Evolutionary conservation across 1,284 basidiomycete genomes (phyloP), one percentile per base, ranked within the genome.

Genomic region (Irpex sp.): DNA sequence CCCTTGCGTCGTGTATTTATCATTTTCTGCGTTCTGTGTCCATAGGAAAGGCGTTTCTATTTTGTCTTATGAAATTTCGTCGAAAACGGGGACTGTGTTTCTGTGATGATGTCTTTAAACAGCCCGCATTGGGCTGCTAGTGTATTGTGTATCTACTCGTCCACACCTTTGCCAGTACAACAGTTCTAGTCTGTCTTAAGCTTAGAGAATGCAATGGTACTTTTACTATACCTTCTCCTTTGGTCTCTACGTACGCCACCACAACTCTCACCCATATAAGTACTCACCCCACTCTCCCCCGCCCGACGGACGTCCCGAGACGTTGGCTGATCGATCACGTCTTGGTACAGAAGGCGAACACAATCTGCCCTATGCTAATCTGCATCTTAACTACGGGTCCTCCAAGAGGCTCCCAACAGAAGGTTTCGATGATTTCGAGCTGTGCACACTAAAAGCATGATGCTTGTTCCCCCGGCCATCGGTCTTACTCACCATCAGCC

Each of bases 271-370:
- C 12, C 14, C 39, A 45, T 45, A 45, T n/a, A 14, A 12, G 12
- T 45, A 45, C 39, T 45, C n/a, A 12, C n/a, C n/a, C 12, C 39
- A 45, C n/a, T n/a, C n/a, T n/a, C 39, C n/a, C 39, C 39, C 39
- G 39, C 39, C 39, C 39, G 39, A 14, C 39, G 39, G 39, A 51
- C 18, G 48, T 54, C 33, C 52, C 52, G 52, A 54, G 28, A 21
- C 33, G 28, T 54, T 54, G 52, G 52, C 58, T 60, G 58, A 60
- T 60, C 58, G 58, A 60, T 60, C 58, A 56, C 37, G 58, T 60
- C 58, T 19, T 42, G 19, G 7, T 8, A 12, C 9, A 36, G 53
- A 60, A 56, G 53, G 23, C 23, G 58, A 39, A 36, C 39, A 49
- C 53, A 39, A 60, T 60, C 58, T 28, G 52, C 28, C 37, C 52